Percentiles rank a stretch among this genome's conserved stretches.
Conservation (phyloP, 441 rosid genomes). For the Capsella rubella region DNA sequence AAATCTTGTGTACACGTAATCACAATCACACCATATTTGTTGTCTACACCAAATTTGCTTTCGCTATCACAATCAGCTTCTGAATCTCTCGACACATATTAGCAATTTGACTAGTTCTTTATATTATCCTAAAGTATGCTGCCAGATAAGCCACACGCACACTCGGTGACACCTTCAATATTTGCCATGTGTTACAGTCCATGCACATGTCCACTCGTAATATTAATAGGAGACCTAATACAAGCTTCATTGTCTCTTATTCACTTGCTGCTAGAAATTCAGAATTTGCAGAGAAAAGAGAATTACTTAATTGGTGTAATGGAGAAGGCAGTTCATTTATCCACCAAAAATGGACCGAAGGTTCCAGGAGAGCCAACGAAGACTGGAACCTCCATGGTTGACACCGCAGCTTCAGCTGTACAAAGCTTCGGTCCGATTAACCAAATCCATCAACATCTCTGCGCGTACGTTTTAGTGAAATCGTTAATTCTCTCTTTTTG, state of each 20-base stretch:
- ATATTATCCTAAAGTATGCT: not conserved
- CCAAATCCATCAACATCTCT: slow-evolving; percentile 83
- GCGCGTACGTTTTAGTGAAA: slow-evolving; percentile 59
- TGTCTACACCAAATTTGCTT: slow-evolving; percentile 6
- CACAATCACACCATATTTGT: not conserved
- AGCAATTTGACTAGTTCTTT: slow-evolving; percentile 7
- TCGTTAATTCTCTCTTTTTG: not conserved
- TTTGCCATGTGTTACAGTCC: slow-evolving; percentile 36
- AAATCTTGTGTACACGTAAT: slow-evolving; percentile 15
- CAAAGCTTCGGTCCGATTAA: slow-evolving; percentile 69
- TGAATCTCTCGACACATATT: slow-evolving; percentile 9
- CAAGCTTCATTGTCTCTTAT: slow-evolving; percentile 3
- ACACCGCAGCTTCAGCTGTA: slow-evolving; percentile 66
- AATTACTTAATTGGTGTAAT: slow-evolving; percentile 3
- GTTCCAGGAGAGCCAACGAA: slow-evolving; percentile 69
- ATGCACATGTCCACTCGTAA: slow-evolving; percentile 25
- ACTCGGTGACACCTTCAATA: slow-evolving; percentile 20
- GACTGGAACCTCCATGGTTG: slow-evolving; percentile 56
- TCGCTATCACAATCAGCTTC: not conserved
- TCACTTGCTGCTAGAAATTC: slow-evolving; percentile 19
- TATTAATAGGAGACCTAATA: slow-evolving; percentile 15
- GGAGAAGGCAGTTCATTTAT: slow-evolving; percentile 35
- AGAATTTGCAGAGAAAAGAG: not conserved
- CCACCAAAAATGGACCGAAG: slow-evolving; percentile 50
- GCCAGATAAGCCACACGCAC: slow-evolving; percentile 39